Evolutionary conservation across 768 basidiomycete genomes (phyloP).

Genomic region (Mycena leptocephala): DNA sequence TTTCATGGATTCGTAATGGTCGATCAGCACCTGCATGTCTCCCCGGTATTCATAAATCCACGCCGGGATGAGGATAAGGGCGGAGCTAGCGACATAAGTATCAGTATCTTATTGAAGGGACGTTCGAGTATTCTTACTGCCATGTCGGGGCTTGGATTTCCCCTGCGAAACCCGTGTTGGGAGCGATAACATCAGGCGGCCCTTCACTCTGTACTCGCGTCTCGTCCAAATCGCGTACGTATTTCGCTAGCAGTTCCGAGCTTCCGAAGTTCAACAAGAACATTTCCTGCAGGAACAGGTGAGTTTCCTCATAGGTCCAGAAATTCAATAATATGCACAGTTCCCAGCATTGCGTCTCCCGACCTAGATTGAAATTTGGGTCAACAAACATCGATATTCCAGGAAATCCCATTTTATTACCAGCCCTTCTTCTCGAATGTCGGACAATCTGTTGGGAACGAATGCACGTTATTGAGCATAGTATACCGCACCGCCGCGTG

Average conservation of each 20-base stretch:
- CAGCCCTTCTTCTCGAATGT: conserved; percentile 51
- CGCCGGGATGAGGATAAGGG: conserved; percentile 47
- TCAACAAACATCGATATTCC: neutral
- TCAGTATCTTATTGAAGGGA: neutral
- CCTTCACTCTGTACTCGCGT: conserved; percentile 34
- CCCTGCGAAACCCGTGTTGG: conserved; percentile 44
- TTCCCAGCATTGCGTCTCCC: conserved; percentile 47
- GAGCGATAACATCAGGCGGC: conserved; percentile 46
- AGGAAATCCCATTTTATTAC: neutral
- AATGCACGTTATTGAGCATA: conserved; percentile 43
- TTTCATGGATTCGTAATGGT: conserved; percentile 46
- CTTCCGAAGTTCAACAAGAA: conserved; percentile 44
- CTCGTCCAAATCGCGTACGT: conserved; percentile 44
- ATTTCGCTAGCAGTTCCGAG: conserved; percentile 43
- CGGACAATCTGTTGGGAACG: conserved; percentile 43
- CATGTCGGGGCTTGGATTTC: conserved; percentile 46
- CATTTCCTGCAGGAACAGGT: conserved; percentile 43
- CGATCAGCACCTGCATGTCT: conserved; percentile 39
- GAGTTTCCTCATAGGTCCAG: neutral
- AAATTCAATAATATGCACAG: conserved; percentile 30
- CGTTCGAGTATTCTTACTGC: conserved; percentile 39
- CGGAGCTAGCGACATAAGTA: conserved; percentile 34
- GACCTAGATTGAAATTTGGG: conserved; percentile 15
- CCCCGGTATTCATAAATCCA: conserved; percentile 48
- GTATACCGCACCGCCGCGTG: conserved; percentile 34